Evolutionary conservation across 176 grass and related monocot genomes (phyloP).

Genomic region (Carex kokanica): DNA sequence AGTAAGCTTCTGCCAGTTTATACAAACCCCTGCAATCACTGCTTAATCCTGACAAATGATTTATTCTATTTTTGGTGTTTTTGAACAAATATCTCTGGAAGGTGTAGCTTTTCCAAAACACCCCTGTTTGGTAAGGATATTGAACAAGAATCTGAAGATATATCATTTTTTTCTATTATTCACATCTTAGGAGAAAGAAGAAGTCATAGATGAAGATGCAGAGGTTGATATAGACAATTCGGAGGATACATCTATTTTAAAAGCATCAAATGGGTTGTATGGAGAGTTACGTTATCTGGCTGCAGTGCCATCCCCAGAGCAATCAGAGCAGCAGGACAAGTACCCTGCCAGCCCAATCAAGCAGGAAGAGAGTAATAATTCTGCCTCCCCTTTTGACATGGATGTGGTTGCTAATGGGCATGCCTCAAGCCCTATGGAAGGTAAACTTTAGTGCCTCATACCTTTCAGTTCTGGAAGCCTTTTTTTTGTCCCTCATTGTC

Average conservation of each 20-base stretch:
- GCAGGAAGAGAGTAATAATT: constrained; percentile 88
- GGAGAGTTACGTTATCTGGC: constrained; percentile 65
- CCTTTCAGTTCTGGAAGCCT: neutral
- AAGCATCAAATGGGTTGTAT: constrained; percentile 52
- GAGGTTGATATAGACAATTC: constrained; percentile 67
- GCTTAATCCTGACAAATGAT: neutral
- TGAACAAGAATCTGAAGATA: neutral
- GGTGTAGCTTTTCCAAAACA: neutral
- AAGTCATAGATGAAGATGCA: constrained; percentile 64
- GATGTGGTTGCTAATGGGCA: constrained; percentile 69
- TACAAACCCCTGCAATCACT: neutral
- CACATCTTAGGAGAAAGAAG: constrained; percentile 62
- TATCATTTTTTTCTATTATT: constrained; percentile 14
- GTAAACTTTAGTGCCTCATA: neutral
- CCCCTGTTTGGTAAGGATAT: neutral
- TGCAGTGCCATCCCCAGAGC: constrained; percentile 68
- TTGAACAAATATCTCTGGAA: constrained; percentile 4
- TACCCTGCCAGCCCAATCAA: constrained; percentile 80
- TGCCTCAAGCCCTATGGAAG: constrained; percentile 27
- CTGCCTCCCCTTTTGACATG: constrained; percentile 73
- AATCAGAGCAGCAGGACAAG: constrained; percentile 75
- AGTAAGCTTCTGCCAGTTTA: neutral
- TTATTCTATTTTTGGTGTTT: constrained; percentile 6
- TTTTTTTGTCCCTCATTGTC: neutral
- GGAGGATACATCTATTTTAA: constrained; percentile 60